Evolutionary conservation across 1,139 yeast genomes (phyloP).

Genomic region (Lodderomyces orthopsilosis): DNA sequence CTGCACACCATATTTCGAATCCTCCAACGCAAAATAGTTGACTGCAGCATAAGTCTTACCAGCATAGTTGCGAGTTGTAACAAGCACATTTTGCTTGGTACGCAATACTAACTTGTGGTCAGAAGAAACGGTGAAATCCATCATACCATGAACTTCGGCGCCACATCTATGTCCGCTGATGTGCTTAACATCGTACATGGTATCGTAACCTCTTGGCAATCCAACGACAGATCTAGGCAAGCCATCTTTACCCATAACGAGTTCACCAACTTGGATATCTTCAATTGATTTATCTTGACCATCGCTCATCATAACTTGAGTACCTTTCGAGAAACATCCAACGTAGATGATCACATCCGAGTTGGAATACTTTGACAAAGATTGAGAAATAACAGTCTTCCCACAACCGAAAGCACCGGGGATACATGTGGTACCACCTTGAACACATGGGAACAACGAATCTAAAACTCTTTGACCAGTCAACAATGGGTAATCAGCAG

Average conservation of each 20-base stretch:
- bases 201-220: conserved; percentile 39
- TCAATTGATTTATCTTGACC: conserved; percentile 34
- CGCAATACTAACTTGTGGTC: conserved; percentile 29
- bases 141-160: conserved; percentile 15
- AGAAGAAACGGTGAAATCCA: conserved; percentile 29
- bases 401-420: conserved; percentile 99
- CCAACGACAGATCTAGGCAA: conserved; percentile 35
- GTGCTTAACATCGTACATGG: conserved; percentile 36
- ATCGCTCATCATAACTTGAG: conserved; percentile 41
- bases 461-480: conserved; percentile 99
- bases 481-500: conserved; percentile 91
- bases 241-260: conserved; percentile 45
- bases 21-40: conserved; percentile 17
- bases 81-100: conserved; percentile 20
- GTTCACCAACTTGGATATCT: conserved; percentile 32
- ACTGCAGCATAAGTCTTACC: conserved; percentile 19
- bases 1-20: conserved; percentile 11
- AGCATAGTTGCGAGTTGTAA: conserved; percentile 12
- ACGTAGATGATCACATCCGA: conserved; percentile 94
- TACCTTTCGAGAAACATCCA: conserved; percentile 54
- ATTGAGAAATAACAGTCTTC: conserved; percentile 97
- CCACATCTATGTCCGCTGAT: conserved; percentile 6
- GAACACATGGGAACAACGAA: conserved; percentile 97
- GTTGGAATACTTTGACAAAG: conserved; percentile 93
- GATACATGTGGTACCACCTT: conserved; percentile 99